These are phyloP conservation scores for Ophiocordyceps camponoti-saundersi DNA, from an alignment of 2,329 filamentous ascomycete genomes.

Conservation along the genomic window DNA sequence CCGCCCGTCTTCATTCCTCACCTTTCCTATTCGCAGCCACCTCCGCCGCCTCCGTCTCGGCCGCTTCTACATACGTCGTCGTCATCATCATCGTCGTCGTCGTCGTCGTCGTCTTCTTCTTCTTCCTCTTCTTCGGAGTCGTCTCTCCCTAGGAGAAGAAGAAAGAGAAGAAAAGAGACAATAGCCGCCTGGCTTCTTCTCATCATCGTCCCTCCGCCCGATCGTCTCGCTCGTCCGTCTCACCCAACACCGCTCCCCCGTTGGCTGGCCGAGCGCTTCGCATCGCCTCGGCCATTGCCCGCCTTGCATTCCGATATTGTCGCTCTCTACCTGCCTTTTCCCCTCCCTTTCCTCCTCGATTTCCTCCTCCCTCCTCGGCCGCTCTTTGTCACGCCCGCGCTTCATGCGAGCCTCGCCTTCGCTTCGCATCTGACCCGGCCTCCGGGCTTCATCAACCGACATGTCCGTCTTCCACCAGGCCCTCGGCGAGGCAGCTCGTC, in stretches of 20 bases:
- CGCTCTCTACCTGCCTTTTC: not conserved
- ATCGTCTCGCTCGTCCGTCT: not conserved
- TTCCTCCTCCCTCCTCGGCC: not conserved
- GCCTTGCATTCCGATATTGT: not conserved
- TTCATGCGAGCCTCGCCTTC: not conserved
- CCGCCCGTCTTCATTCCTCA: not conserved
- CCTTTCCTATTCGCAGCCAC: too few species aligned
- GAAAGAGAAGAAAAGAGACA: too few species aligned
- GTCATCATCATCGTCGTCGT: too few species aligned
- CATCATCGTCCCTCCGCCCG: not conserved
- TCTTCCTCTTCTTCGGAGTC: too few species aligned
- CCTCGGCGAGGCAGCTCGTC: slow-evolving; percentile 17
- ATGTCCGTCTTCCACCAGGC: slow-evolving; percentile 21
- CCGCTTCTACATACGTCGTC: too few species aligned
- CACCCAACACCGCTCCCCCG: not conserved
- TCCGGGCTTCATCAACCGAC: slow-evolving; percentile 1
- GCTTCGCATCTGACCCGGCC: not conserved
- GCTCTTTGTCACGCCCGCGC: not conserved
- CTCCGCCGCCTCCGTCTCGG: not conserved
- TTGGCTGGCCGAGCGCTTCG: not conserved
- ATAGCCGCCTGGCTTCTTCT: too few species aligned
- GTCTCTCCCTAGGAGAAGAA: too few species aligned
- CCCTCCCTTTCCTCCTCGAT: too few species aligned
- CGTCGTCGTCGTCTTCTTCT: too few species aligned
- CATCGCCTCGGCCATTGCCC: not conserved